These are phyloP conservation scores for Penicillium hordei DNA, from an alignment of 2,329 filamentous ascomycete genomes.

Conservation along the genomic window DNA sequence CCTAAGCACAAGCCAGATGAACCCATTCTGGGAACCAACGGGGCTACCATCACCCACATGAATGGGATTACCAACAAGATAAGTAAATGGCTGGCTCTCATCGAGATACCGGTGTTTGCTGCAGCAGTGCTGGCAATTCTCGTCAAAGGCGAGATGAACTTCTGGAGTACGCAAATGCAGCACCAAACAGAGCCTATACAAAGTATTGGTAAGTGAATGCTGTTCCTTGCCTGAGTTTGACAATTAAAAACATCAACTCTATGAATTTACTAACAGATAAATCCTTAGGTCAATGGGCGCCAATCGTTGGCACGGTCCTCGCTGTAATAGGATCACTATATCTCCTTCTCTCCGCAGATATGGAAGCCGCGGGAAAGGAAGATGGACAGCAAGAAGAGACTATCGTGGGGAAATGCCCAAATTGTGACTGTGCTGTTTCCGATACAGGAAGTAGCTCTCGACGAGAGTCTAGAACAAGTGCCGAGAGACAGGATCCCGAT, in stretches of 20 bases:
- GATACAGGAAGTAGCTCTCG: not conserved
- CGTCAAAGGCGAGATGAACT: slow-evolving; percentile 63
- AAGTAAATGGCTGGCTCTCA: slow-evolving; percentile 37
- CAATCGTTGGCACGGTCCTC: slow-evolving; percentile 55
- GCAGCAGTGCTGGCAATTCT: slow-evolving; percentile 52
- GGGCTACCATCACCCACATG: slow-evolving; percentile 54
- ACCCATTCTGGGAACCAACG: slow-evolving; percentile 55
- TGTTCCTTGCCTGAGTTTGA: not conserved
- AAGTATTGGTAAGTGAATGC: slow-evolving; percentile 54
- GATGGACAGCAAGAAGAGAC: not conserved
- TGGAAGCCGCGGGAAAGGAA: slow-evolving; percentile 27
- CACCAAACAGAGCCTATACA: slow-evolving; percentile 64
- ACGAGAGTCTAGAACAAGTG: slow-evolving; percentile 1
- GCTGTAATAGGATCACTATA: slow-evolving; percentile 61
- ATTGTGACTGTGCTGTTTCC: not conserved
- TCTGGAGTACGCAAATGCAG: slow-evolving; percentile 57
- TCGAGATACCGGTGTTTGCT: slow-evolving; percentile 60
- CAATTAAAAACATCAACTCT: not conserved
- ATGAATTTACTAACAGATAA: not conserved
- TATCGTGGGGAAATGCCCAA: not conserved
- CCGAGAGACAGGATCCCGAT: not conserved
- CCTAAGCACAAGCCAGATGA: slow-evolving; percentile 35
- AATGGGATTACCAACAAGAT: slow-evolving; percentile 42
- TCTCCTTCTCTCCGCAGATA: slow-evolving; percentile 47
- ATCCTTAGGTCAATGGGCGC: slow-evolving; percentile 35